phyloP scores from a whole-genome alignment of 2,329 filamentous ascomycete genomes.

The Dactylellina haptotyla region DNA sequence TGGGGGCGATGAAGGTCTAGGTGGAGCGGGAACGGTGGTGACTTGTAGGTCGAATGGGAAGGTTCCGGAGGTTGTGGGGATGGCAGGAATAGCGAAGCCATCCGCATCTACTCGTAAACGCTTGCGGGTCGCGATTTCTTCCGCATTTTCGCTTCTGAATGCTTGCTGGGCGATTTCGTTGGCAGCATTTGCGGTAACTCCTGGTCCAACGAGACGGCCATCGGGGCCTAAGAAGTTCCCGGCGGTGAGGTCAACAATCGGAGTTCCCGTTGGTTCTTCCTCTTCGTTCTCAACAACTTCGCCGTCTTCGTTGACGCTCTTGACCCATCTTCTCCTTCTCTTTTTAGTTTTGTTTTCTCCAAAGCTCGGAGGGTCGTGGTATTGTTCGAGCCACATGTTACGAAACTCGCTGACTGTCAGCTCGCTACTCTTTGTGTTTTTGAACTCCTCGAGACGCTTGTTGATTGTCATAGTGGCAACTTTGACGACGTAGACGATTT shows the following conservation, averaged over 20 bases:
- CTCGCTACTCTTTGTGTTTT: constrained; percentile 81
- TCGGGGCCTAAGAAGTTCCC: constrained; percentile 36
- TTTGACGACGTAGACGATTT: constrained; percentile 98
- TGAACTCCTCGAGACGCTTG: constrained; percentile 91
- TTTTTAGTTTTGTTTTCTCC: constrained; percentile 71
- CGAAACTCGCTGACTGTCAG: constrained; percentile 90
- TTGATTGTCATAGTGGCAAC: constrained; percentile 93
- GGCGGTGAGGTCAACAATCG: constrained; percentile 48
- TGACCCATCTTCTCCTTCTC: constrained; percentile 58
- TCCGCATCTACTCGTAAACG: constrained; percentile 70
- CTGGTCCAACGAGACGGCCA: constrained; percentile 22
- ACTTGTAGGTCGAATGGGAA: constrained; percentile 2
- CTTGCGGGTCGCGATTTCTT: constrained; percentile 7
- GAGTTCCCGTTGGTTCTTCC: constrained; percentile 57
- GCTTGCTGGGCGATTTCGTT: constrained; percentile 21
- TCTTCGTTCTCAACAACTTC: constrained; percentile 60
- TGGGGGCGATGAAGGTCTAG: constrained; percentile 30
- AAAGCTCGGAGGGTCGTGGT: constrained; percentile 84
- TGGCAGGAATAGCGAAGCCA: constrained; percentile 70
- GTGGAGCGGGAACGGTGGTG: constrained; percentile 32
- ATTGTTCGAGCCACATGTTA: constrained; percentile 76
- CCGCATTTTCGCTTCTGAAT: neutral
- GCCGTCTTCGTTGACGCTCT: constrained; percentile 59
- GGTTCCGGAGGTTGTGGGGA: constrained; percentile 59
- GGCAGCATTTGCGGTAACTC: constrained; percentile 45